Base-by-base conservation (phyloP, 495 filamentous ascomycete species). In the Aspergillus avenaceus region DNA sequence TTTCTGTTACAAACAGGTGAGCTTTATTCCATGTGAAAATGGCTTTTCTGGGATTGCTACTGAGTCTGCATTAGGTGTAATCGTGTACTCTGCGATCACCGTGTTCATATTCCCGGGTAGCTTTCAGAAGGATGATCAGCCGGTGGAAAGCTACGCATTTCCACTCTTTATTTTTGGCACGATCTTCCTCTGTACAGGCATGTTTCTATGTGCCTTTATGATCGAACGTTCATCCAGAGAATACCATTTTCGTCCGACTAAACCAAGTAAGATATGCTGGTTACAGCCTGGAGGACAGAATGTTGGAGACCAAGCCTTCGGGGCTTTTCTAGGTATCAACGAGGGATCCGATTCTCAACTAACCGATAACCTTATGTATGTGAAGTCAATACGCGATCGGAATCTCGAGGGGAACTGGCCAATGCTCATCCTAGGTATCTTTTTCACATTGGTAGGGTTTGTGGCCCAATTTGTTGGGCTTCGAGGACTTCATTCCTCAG, bases 401-500 rank as follows among this genome's bases (percentile, higher is more conserved):
- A 22, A 34, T 24, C 34, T 38, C 0, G 44, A 32, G 8, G 27
- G 29, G 18, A 54, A 50, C 8, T 25, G 45, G 1, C 6, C 50
- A 40, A 28, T 66, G 48, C 45, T 63, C 19, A 6, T 58, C 0
- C 40, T 49, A 27, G 60, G 61, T 1, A 32, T 72, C 11, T 14
- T 21, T 1, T 38, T 72, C 1, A 73, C 70, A 4, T 47, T 79
- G 38, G n/a, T 65, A 1, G 78, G 77, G 1, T 81, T 77, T 36
- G 52, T 78, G 24, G 43, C 68, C 5, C 76, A 81, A 52, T 81
- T 81, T 49, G 56, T 75, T 5, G 78, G 78, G 1, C 50, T 78
- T 3, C 67, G 77, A 32, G 74, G 70, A 1, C 61, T 81, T 21
- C 70, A 78, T 40, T 69, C 75, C 18, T 74, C 71, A n/a, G 69